Evolutionary conservation across 768 basidiomycete genomes (phyloP).

Genomic region (Fomitopsis serialis): DNA sequence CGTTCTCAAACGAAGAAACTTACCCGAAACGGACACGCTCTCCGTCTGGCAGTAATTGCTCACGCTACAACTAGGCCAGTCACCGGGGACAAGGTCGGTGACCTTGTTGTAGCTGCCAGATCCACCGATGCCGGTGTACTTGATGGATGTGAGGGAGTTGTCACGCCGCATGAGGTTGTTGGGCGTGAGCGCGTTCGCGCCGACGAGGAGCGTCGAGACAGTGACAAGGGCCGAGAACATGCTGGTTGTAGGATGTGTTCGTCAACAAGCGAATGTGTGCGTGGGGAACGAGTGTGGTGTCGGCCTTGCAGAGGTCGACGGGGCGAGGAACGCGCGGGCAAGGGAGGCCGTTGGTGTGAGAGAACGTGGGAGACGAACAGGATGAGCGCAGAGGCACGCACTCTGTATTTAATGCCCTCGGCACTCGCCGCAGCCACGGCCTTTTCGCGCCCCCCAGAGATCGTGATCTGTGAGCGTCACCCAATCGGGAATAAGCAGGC

Average conservation of each 20-base stretch:
- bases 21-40: constrained; percentile 15
- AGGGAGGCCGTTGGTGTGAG: not conserved
- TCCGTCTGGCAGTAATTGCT: constrained; percentile 18
- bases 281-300: constrained; percentile 8
- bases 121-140: constrained; percentile 24
- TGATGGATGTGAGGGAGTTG: constrained; percentile 21
- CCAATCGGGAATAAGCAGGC: not conserved
- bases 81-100: constrained; percentile 22
- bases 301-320: constrained; percentile 4
- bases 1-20: not conserved
- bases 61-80: constrained; percentile 19
- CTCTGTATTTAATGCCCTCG: not conserved
- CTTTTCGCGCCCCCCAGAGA: not conserved
- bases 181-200: constrained; percentile 12
- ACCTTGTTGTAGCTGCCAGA: constrained; percentile 21
- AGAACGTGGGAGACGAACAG: not conserved
- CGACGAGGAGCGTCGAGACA: constrained; percentile 11
- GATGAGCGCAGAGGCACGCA: not conserved
- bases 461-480: not conserved
- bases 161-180: constrained; percentile 15
- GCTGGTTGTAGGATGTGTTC: not conserved
- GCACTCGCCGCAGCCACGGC: not conserved
- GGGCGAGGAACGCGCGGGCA: not conserved
- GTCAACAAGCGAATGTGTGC: constrained; percentile 4
- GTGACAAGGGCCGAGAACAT: constrained; percentile 8